Evolutionary conservation across 495 filamentous ascomycete species (phyloP), one percentile per base, ranked within the genome.

Genomic region (Penicillium chermesinum): DNA sequence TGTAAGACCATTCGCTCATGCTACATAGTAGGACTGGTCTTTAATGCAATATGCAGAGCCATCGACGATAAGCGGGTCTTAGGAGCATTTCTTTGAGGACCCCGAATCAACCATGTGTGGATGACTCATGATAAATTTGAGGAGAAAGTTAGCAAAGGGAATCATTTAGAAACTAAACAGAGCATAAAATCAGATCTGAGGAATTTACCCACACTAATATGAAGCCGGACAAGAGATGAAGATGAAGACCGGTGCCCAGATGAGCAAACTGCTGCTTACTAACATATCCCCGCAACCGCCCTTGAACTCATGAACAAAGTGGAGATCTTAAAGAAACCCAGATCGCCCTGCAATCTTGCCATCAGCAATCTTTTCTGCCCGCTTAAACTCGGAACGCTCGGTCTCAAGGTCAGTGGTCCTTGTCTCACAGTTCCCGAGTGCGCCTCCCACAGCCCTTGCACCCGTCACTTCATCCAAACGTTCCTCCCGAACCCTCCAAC

Each of bases 41-140:
- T 40, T 2, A 6, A 7, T 40, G 38, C 16, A 40, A 40, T 12
- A 12, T 20, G 38, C 16, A 40, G 20, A 14, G 38, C 16, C 7
- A 40, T 19, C 20, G 38, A 40, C 38, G 38, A 40, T 40, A 40
- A 19, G 17, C 15, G 20, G 17, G 38, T 40, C 38, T 40, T 17
- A 20, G 38, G 25, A 30, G 10, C 25, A 10, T 10, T 30, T 10
- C n/a, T n/a, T n/a, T n/a, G n/a, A n/a, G n/a, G 25, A 30, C 25
- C 25, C 4, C 25, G 25, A 10, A 30, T 30, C 10, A 30, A 30
- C 25, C 25, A 30, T 30, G 25, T 30, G 5, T 30, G 25, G 4
- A 10, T 30, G 25, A 30, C n/a, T n/a, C n/a, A n/a, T n/a, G n/a
- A n/a, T n/a, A n/a, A n/a, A n/a, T n/a, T n/a, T n/a, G n/a, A n/a